Evolutionary conservation across 352 stramenopile genomes (phyloP).

Genomic region (Blastocystis sp.): DNA sequence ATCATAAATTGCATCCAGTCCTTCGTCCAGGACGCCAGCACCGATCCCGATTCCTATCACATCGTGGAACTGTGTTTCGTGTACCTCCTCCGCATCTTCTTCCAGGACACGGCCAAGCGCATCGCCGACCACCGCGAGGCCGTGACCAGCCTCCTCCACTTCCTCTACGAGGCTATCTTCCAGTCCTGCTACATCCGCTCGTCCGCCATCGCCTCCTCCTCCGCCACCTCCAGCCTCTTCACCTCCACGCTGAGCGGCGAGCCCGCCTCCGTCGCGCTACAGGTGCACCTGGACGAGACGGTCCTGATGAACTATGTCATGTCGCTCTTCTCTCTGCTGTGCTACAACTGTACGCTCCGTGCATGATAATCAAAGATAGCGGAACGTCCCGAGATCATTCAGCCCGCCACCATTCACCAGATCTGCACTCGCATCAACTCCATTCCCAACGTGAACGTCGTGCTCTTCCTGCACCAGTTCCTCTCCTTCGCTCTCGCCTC

Average conservation of each 20-base stretch:
- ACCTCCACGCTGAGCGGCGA: not conserved
- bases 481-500: constrained; percentile 19
- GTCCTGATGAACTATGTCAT: constrained; percentile 58
- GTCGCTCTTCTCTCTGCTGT: constrained; percentile 55
- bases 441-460: constrained; percentile 10
- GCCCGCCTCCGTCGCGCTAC: not conserved
- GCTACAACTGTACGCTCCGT: constrained; percentile 32
- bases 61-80: constrained; percentile 61
- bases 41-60: not conserved
- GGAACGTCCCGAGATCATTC: constrained; percentile 6
- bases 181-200: constrained; percentile 1
- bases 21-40: not conserved
- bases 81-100: constrained; percentile 45
- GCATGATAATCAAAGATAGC: not conserved
- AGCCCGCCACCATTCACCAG: constrained; percentile 7
- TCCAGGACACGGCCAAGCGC: not conserved
- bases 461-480: constrained; percentile 67
- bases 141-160: constrained; percentile 19
- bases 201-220: not conserved
- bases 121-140: not conserved
- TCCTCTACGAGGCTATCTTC: constrained; percentile 58
- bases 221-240: too few relatives aligned
- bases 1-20: constrained; percentile 27
- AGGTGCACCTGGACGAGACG: constrained; percentile 26
- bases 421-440: constrained; percentile 21